These are phyloP conservation scores for Eremothecium coryli DNA, from an alignment of 1,139 yeast species.

Conservation along the genomic window DNA sequence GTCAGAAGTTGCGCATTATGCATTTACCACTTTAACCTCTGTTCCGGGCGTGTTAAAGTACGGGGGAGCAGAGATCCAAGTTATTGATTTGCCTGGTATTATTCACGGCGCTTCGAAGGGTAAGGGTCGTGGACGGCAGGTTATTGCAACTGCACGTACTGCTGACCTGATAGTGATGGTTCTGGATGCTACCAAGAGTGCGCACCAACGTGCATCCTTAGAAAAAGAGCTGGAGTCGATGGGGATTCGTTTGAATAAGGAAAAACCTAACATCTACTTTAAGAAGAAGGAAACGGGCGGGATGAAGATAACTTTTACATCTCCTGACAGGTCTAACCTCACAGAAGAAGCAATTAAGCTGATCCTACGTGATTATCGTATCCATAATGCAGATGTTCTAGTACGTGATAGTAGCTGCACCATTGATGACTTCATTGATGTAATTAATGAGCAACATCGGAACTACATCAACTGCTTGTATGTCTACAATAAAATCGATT, in stretches of 20 bases:
- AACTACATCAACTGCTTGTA: conserved; percentile 86
- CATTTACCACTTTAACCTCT: conserved; percentile 91
- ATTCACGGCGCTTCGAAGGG: conserved; percentile 96
- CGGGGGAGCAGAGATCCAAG: conserved; percentile 94
- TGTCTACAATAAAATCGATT: conserved; percentile 90
- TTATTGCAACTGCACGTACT: conserved; percentile 90
- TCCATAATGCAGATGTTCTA: conserved; percentile 89
- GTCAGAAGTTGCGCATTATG: conserved; percentile 90
- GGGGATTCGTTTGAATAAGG: conserved; percentile 81
- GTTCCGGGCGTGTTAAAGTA: conserved; percentile 93
- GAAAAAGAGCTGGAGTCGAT: conserved; percentile 89
- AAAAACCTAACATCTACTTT: conserved; percentile 71
- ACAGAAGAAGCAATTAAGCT: conserved; percentile 73
- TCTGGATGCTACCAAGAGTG: conserved; percentile 88
- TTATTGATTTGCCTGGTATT: conserved; percentile 94
- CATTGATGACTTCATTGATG: conserved; percentile 89
- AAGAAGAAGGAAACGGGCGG: conserved; percentile 87
- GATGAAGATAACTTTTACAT: conserved; percentile 66
- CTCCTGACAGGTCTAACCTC: conserved; percentile 66
- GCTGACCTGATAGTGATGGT: conserved; percentile 91
- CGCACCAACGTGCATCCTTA: conserved; percentile 75
- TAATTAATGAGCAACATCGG: conserved; percentile 77
- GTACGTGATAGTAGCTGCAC: conserved; percentile 84
- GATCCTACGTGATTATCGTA: conserved; percentile 74
- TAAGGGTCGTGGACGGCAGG: conserved; percentile 96